These are phyloP conservation scores for Simmondsia chinensis DNA, from an alignment of 148 eudicot genomes.

Conservation along the genomic window DNA sequence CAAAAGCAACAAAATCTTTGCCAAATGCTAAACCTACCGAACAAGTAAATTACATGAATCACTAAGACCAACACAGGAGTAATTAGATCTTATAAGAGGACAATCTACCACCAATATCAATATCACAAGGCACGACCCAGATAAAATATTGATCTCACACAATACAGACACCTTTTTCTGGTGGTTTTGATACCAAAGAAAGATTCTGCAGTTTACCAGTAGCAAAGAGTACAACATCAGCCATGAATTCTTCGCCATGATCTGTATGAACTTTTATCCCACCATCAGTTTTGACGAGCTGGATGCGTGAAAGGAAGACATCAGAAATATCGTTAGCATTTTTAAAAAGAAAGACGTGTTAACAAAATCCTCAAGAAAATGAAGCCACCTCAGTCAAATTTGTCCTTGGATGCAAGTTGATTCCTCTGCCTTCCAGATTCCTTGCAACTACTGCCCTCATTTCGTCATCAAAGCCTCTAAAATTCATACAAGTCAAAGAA, in stretches of 20 bases:
- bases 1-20: too few relatives aligned
- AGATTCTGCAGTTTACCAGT: constrained; percentile 45
- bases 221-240: constrained; percentile 93
- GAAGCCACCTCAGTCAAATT: constrained; percentile 58
- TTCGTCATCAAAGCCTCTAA: constrained; percentile 98
- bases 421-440: constrained; percentile 90
- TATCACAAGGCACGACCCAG: too few relatives aligned
- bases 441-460: constrained; percentile 92
- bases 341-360: neutral
- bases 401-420: constrained; percentile 73
- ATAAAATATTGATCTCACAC: too few relatives aligned
- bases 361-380: neutral
- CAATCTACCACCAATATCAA: too few relatives aligned
- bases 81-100: too few relatives aligned
- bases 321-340: neutral
- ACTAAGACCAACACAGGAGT: too few relatives aligned
- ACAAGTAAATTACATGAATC: too few relatives aligned
- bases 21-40: too few relatives aligned
- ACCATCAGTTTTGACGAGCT: constrained; percentile 66
- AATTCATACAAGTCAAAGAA: constrained; percentile 1
- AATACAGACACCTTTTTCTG: neutral
- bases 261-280: constrained; percentile 80
- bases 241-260: constrained; percentile 86
- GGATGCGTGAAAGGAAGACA: constrained; percentile 5
- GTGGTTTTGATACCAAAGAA: neutral